Evolutionary conservation across 257 asterid species (phyloP), one percentile per base, ranked within the genome.

Genomic region (Solanum commersonii): DNA sequence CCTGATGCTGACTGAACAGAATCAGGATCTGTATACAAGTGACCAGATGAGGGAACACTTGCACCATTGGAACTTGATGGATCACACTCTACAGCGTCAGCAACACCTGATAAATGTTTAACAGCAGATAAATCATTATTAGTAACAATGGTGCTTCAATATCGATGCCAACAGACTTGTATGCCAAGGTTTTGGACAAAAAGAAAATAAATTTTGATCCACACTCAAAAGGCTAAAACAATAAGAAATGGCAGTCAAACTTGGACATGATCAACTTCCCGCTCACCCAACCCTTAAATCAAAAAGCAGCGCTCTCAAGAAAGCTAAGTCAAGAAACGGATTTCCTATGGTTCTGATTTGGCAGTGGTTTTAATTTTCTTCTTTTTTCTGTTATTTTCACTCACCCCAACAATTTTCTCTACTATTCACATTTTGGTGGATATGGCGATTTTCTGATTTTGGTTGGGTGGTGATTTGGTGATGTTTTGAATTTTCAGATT

Each of bases 11-110:
- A 90, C 91, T 93, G 99, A 84, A 89, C 87, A 89, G 92, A 92
- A 65, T 94, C 99, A 82, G 99, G 98, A 84, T 94, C 99, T 86
- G 94, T 95, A 92, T 88, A 90, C 44, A 98, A 92, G 88, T 92
- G 96, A 87, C 92, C 93, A 46, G 96, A 94, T 74, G 96, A 92
- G 86, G 99, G 93, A 90, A 90, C 91, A 90, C 95, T 89, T 23
- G 89, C 31, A 23, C 87, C 89, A 87, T 83, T 90, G 79, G 94
- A 96, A 90, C 97, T 94, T 88, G 98, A 93, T 56, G 93, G 93
- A 82, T 94, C 96, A 65, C 85, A 92, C 77, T 92, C 98, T 85
- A 85, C 93, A 86, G 89, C 89, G 87, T 92, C 95, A 91, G 92
- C 88, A 20, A 84, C 73, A 89, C 92, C 92, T 84, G 90, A 87